Evolutionary conservation across 805 yeast genomes (phyloP), one percentile per base, ranked within the genome.

Genomic region (Starmera quercuum): DNA sequence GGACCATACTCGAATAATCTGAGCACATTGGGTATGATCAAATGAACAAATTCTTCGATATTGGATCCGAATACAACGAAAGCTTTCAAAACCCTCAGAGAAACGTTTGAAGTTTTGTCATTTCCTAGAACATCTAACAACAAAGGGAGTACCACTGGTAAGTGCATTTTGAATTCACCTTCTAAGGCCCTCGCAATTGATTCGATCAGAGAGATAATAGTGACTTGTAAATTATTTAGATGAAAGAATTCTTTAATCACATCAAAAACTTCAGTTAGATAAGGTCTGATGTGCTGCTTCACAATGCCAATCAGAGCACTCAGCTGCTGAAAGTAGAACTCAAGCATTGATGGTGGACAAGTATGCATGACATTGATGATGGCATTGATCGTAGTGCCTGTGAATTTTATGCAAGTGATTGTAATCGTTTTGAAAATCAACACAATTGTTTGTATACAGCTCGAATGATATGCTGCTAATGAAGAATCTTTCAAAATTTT

Each of bases 391-490:
- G 90, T 84, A 37, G 85, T 85, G 20, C 83, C 83, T 36, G 94
- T 60, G 53, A 85, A 90, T n/a, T 88, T 77, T 12, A 88, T 92
- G 56, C 96, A 88, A 36, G 90, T 76, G 37, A 83, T 64, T 0
- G 97, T 95, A 40, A 92, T 64, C 2, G 94, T 81, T 54, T 83
- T 86, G 65, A 88, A 88, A 30, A 92, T 88, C 46, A 82, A 79
- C 73, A 87, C 82, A 28, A 92, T 81, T 0, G 97, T 94, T 47
- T 88, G 96, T n/a, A 88, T 84, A 19, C 87, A 95, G 14, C 85
- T 80, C 3, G 88, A 83, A 53, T 92, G 97, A 51, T 88, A 95
- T 0, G 83, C 66, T 8, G 85, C 78, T 36, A 90, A 65, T 0
- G 97, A 84, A 0, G 83, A 75, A 55, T 92, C 98, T 43, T 81